Conservation (phyloP, 75 land plant species). For the Pinus tabuliformis region DNA sequence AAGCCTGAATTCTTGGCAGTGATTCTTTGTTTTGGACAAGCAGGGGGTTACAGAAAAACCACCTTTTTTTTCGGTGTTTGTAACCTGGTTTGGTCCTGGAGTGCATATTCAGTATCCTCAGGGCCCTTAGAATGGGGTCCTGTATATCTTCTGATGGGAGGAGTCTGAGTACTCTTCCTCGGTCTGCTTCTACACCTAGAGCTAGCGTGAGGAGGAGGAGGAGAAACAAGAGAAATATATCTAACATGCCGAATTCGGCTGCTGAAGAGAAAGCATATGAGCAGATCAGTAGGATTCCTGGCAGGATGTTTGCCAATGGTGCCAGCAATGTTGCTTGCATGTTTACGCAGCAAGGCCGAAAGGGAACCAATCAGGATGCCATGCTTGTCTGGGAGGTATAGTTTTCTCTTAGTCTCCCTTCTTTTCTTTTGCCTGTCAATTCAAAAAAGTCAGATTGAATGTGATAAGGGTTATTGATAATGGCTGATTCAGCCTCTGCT, state of each 20-base stretch:
- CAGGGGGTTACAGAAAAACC: too few species aligned
- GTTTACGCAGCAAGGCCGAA: slow-evolving; percentile 75
- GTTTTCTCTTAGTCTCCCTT: not conserved
- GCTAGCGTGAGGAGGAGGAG: slow-evolving; percentile 12
- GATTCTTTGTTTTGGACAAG: too few species aligned
- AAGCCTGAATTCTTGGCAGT: too few species aligned
- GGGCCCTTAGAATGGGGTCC: slow-evolving; percentile 89
- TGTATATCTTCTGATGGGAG: slow-evolving; percentile 70
- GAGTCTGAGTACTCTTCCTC: slow-evolving; percentile 2
- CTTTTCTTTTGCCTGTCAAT: not conserved
- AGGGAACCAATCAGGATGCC: slow-evolving; percentile 83
- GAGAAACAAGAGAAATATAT: slow-evolving; percentile 13
- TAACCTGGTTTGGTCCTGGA: slow-evolving; percentile 24
- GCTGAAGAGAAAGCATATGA: slow-evolving; percentile 31
- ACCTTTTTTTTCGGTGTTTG: too few species aligned
- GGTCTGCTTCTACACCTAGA: not conserved
- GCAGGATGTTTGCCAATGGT: slow-evolving; percentile 55
- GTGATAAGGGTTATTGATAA: not conserved
- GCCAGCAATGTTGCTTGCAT: slow-evolving; percentile 44
- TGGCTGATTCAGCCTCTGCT: not conserved
- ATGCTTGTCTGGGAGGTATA: slow-evolving; percentile 85
- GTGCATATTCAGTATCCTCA: slow-evolving; percentile 59
- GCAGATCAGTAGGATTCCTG: slow-evolving; percentile 42
- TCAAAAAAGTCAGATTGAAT: not conserved
- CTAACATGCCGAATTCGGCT: not conserved